Conservation (phyloP, 2,329 filamentous ascomycete genomes). For the Pseudogymnoascus sp. region DNA sequence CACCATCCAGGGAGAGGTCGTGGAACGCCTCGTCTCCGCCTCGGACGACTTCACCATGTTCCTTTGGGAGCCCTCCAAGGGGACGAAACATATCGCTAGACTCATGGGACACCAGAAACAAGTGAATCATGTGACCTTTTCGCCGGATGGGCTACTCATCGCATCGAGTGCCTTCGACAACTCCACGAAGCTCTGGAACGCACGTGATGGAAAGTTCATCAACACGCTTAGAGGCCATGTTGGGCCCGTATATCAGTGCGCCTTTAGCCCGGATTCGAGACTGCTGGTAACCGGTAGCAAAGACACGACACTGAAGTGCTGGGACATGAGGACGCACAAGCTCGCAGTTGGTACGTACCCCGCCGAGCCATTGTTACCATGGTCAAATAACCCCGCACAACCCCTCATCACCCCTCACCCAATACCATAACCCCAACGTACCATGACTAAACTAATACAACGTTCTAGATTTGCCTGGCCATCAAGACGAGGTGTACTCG, state of each 20-base stretch:
- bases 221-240: conserved; percentile 84
- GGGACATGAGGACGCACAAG: conserved; percentile 83
- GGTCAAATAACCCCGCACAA: background rate
- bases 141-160: conserved; percentile 78
- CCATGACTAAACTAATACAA: background rate
- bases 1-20: conserved; percentile 64
- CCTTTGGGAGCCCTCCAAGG: conserved; percentile 76
- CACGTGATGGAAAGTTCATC: conserved; percentile 68
- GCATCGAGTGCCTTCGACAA: conserved; percentile 91
- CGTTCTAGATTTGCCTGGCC: conserved; percentile 70
- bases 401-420: conserved; percentile 8
- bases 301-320: conserved; percentile 90
- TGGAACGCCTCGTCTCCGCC: conserved; percentile 81
- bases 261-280: conserved; percentile 88
- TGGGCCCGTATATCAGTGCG: conserved; percentile 83
- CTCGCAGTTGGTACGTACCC: conserved; percentile 45
- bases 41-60: conserved; percentile 96
- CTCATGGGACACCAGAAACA: conserved; percentile 94
- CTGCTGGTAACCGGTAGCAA: conserved; percentile 81
- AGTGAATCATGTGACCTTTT: conserved; percentile 93
- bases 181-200: conserved; percentile 86
- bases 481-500: conserved; percentile 88
- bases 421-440: conserved; percentile 1
- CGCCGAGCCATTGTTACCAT: background rate
- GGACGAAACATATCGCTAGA: conserved; percentile 77